Evolutionary conservation across 2,329 filamentous ascomycete species (phyloP).

Genomic region (Aspergillus sergii): DNA sequence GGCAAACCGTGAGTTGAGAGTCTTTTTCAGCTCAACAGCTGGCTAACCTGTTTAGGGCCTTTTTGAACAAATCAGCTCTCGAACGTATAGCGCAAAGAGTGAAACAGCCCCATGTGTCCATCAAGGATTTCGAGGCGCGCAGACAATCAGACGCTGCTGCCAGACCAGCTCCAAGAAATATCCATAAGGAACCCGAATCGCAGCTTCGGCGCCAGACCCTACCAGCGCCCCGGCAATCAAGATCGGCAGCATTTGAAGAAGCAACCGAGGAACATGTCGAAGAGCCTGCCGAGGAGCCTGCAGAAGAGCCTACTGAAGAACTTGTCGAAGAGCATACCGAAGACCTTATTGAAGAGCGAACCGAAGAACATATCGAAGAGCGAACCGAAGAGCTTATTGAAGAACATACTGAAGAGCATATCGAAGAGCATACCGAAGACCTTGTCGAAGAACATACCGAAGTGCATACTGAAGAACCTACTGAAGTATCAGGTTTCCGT

Average conservation of each 20-base stretch:
- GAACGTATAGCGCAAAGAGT: slow-evolving; percentile 18
- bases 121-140: slow-evolving; percentile 4
- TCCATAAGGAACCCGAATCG: neutral
- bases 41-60: slow-evolving; percentile 13
- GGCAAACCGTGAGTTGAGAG: slow-evolving; percentile 17
- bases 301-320: neutral
- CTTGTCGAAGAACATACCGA: neutral
- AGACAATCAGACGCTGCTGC: slow-evolving; percentile 17
- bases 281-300: neutral
- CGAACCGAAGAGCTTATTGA: neutral
- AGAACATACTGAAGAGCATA: neutral
- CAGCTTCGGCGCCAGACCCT: slow-evolving; percentile 9
- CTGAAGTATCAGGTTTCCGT: slow-evolving; percentile 13
- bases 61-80: slow-evolving; percentile 16
- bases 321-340: neutral
- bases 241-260: neutral
- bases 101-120: slow-evolving; percentile 3
- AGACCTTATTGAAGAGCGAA: neutral
- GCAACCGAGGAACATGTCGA: slow-evolving; percentile 8
- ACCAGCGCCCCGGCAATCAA: slow-evolving; percentile 5
- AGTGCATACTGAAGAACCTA: neutral
- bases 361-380: neutral
- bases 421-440: neutral
- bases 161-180: neutral
- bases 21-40: neutral